These are phyloP conservation scores for Leptographium procerum DNA, from an alignment of 2,329 filamentous ascomycete genomes.

Conservation along the genomic window DNA sequence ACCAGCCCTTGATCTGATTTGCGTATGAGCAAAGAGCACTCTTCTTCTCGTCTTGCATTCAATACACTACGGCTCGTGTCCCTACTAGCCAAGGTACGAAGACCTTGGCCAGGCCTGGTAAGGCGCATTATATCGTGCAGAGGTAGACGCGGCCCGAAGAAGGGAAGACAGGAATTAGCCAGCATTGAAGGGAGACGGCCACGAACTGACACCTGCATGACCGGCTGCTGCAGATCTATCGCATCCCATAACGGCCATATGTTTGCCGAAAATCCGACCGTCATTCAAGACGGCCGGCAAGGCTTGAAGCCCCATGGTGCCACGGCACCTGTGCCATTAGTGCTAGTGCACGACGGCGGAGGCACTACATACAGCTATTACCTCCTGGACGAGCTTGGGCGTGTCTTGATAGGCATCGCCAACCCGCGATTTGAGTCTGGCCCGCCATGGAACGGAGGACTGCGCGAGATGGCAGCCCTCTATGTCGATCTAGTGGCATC, in stretches of 20 bases:
- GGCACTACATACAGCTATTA: slow-evolving; percentile 49
- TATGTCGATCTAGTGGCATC: slow-evolving; percentile 36
- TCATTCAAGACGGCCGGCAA: slow-evolving; percentile 13
- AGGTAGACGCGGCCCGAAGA: neutral
- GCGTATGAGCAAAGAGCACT: too few relatives aligned
- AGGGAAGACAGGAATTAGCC: neutral
- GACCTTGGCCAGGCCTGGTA: too few relatives aligned
- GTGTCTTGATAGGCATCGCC: slow-evolving; percentile 40
- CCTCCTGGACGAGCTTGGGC: slow-evolving; percentile 35
- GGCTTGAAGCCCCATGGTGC: slow-evolving; percentile 5
- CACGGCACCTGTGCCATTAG: slow-evolving; percentile 28
- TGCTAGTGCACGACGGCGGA: slow-evolving; percentile 50
- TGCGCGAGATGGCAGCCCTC: slow-evolving; percentile 40
- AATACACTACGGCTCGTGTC: too few relatives aligned
- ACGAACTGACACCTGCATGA: neutral
- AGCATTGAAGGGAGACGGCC: neutral
- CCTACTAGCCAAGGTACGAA: too few relatives aligned
- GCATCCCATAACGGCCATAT: slow-evolving; percentile 2
- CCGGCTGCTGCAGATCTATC: neutral
- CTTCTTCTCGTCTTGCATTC: too few relatives aligned
- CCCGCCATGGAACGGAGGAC: slow-evolving; percentile 35
- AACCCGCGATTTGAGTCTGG: slow-evolving; percentile 41
- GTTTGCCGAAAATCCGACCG: slow-evolving; percentile 13
- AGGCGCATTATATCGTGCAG: neutral
- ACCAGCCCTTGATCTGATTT: too few relatives aligned